Base-by-base conservation (phyloP, 2,329 filamentous ascomycete species). In the Cercospora janseana region DNA sequence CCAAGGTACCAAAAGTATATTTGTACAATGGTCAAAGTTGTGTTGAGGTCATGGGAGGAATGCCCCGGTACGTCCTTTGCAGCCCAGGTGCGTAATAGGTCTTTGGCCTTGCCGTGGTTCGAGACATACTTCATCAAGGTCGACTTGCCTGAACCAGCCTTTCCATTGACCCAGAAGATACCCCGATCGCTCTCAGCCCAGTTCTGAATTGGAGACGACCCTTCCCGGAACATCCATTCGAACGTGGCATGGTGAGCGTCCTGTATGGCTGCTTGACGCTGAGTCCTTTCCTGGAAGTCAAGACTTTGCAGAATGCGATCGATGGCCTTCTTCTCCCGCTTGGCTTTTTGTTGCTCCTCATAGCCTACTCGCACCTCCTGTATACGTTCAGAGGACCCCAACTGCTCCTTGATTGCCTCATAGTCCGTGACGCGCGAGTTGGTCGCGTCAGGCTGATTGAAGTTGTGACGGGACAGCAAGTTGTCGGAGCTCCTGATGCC, bases 151-250 rank as follows among this genome's bases (percentile, higher is more conserved):
- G 52, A 42, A 10, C 58, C 58, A 23, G 58, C 48, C 27, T 60
- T 60, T 6, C 58, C 58, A 16, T 23, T 46, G n/a, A 60, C 51
- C 56, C 56, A 59, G n/a, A 49, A 56, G 12, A 57, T 41, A 2
- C 32, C 31, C n/a, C 28, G 28, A 31, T 31, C 28, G 28, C 28
- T 31, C 9, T 12, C 28, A 13, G 28, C 28, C 28, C 28, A 31
- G 9, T 31, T 13, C 10, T 31, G 28, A 31, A 31, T 31, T 4
- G 28, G 4, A 31, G 28, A 31, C 15, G 28, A 10, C 10, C 9
- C 9, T 4, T 4, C 4, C 4, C 15, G 4, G 28, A 31, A 31
- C 10, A 31, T 31, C 28, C 28, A 31, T 5, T 31, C 28, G 9
- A 31, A 31, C 4, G 28, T 31, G 28, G 28, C 10, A 13, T n/a